A percentile compares a stretch with the other conserved stretches of the same genome.
Evolutionary conservation across 495 filamentous ascomycete genomes (phyloP).

Genomic region (Astrothelium macrocarpum): DNA sequence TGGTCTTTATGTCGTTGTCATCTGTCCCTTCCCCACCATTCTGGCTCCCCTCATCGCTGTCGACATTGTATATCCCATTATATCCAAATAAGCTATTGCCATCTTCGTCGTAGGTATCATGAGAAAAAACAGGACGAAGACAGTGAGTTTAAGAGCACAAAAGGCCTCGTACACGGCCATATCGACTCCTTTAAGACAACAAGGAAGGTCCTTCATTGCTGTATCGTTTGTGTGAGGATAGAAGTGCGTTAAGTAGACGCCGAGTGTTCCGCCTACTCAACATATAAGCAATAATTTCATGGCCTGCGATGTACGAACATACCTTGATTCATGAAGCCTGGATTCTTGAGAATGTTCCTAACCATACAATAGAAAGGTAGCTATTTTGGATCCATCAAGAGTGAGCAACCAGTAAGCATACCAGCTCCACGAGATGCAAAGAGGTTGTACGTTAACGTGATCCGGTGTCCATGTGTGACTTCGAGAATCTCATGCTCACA

Average conservation of each 20-base stretch:
- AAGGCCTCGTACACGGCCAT: slow-evolving; percentile 13
- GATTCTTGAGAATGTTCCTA: not conserved
- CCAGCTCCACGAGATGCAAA: slow-evolving; percentile 28
- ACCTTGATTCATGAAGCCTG: slow-evolving; percentile 10
- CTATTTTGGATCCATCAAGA: slow-evolving; percentile 2
- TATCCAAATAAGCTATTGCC: too few species aligned
- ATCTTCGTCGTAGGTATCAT: too few species aligned
- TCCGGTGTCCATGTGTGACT: slow-evolving; percentile 42
- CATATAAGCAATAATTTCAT: not conserved
- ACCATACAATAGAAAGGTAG: slow-evolving; percentile 8
- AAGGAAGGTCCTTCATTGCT: slow-evolving; percentile 7
- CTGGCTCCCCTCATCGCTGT: too few species aligned
- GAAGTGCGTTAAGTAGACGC: slow-evolving; percentile 9
- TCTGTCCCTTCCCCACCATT: too few species aligned
- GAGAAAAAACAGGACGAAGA: too few species aligned
- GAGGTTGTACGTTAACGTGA: slow-evolving; percentile 54
- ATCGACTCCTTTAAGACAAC: slow-evolving; percentile 16
- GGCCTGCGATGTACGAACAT: not conserved
- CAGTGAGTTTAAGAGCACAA: slow-evolving; percentile 7
- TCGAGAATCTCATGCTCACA: slow-evolving; percentile 51
- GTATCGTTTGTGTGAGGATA: slow-evolving; percentile 5
- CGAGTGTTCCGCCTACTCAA: slow-evolving; percentile 7
- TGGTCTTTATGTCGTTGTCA: too few species aligned
- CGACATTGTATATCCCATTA: too few species aligned
- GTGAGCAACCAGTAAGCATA: not conserved